These are phyloP conservation scores for Coleophoma eucalyptorum DNA, from an alignment of 2,329 filamentous ascomycete species.

Conservation along the genomic window DNA sequence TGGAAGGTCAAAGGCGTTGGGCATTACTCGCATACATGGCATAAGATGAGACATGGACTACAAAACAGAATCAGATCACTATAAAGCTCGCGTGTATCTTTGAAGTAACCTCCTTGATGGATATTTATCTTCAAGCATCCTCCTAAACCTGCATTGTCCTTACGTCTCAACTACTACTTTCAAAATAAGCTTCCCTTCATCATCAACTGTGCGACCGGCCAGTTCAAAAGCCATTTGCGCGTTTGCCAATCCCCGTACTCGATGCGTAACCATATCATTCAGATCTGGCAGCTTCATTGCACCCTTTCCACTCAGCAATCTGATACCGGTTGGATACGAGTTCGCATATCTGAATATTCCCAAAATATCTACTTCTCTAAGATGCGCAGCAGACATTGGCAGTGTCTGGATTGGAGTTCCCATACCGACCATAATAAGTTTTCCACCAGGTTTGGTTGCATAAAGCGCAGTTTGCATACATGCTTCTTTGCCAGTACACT, in stretches of 20 bases:
- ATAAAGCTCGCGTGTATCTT: background rate
- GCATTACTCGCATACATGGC: background rate
- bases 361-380: conserved; percentile 74
- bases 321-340: conserved; percentile 70
- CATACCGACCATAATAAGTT: conserved; percentile 76
- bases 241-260: conserved; percentile 60
- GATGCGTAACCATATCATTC: conserved; percentile 70
- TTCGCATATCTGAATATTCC: conserved; percentile 77
- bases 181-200: conserved; percentile 63
- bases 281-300: conserved; percentile 53
- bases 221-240: conserved; percentile 66
- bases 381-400: conserved; percentile 66
- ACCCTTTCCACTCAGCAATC: conserved; percentile 46
- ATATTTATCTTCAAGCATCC: too few species aligned
- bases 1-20: background rate
- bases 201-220: conserved; percentile 64
- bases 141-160: conserved; percentile 1
- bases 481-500: conserved; percentile 72
- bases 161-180: conserved; percentile 65
- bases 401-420: conserved; percentile 73
- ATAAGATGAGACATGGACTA: conserved; percentile 2
- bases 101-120: too few species aligned
- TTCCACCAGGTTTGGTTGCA: conserved; percentile 65
- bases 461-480: conserved; percentile 76
- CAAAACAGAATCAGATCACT: background rate